phyloP scores from a whole-genome alignment of 805 yeast species.

The Yarrowia divulgata region DNA sequence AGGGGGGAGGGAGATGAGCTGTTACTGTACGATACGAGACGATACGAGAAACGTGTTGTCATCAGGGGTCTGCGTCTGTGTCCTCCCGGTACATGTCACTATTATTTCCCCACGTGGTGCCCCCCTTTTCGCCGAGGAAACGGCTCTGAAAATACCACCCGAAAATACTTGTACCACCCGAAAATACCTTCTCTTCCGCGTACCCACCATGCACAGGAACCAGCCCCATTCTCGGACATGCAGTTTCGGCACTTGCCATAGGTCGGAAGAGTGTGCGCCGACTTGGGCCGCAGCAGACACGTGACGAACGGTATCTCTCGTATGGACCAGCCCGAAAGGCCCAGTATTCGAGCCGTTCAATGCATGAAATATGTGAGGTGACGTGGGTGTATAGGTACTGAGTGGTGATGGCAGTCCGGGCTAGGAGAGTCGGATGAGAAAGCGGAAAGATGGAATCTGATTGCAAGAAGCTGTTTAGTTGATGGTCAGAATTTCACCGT shows the following conservation, averaged over 20 bases:
- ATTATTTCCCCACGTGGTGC: neutral
- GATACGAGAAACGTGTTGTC: neutral
- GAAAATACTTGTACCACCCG: too few relatives aligned
- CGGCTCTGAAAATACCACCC: neutral
- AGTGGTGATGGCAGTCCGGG: too few relatives aligned
- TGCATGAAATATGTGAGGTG: conserved; percentile 4
- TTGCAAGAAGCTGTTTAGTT: too few relatives aligned
- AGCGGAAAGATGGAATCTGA: too few relatives aligned
- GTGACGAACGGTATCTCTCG: neutral
- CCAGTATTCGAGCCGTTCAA: neutral
- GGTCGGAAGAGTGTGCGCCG: neutral
- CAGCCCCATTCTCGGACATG: conserved; percentile 30
- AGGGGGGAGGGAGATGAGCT: neutral
- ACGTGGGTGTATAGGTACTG: neutral
- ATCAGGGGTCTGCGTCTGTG: neutral
- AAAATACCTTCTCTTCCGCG: too few relatives aligned
- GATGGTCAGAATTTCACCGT: too few relatives aligned
- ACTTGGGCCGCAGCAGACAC: neutral
- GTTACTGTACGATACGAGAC: too few relatives aligned
- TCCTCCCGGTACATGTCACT: neutral
- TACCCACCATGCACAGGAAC: conserved; percentile 20
- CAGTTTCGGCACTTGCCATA: conserved; percentile 11
- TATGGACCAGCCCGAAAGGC: neutral
- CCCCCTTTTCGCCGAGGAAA: neutral
- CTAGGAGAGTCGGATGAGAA: too few relatives aligned